phyloP scores from a whole-genome alignment of 495 filamentous ascomycete species.

The Thermochaetoides thermophila region DNA sequence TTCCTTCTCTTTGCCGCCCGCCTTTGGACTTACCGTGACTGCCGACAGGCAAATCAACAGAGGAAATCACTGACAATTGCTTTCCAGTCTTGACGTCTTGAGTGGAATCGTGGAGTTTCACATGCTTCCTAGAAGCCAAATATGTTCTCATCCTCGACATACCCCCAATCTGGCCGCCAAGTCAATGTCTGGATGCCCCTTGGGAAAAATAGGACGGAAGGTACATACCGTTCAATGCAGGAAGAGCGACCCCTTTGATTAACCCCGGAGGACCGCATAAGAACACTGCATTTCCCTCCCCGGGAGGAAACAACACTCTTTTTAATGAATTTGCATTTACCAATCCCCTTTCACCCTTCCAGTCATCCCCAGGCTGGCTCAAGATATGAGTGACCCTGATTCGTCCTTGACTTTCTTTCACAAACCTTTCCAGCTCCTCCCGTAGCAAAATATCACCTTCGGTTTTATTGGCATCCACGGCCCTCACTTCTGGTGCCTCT shows the following conservation, averaged over 20 bases:
- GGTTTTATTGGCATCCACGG: slow-evolving; percentile 46
- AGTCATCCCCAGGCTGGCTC: slow-evolving; percentile 15
- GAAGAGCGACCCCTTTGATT: slow-evolving; percentile 1
- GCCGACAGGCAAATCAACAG: too few relatives aligned
- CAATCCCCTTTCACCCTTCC: slow-evolving; percentile 10
- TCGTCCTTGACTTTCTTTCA: slow-evolving; percentile 22
- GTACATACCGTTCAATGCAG: slow-evolving; percentile 2
- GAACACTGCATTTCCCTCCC: slow-evolving; percentile 3
- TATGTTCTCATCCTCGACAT: slow-evolving; percentile 3
- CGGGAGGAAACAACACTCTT: slow-evolving; percentile 3
- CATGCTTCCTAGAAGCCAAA: slow-evolving; percentile 3
- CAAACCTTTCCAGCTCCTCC: slow-evolving; percentile 33
- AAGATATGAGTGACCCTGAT: slow-evolving; percentile 35
- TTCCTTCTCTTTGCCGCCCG: too few relatives aligned
- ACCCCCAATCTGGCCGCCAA: slow-evolving; percentile 1
- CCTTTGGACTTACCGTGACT: too few relatives aligned
- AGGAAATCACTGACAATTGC: too few relatives aligned
- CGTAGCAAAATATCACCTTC: slow-evolving; percentile 56
- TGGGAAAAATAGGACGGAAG: not conserved
- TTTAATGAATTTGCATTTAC: not conserved
- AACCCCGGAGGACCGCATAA: slow-evolving; percentile 4
- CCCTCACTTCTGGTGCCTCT: slow-evolving; percentile 33
- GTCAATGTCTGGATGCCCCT: not conserved
- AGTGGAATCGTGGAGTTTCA: too few relatives aligned
- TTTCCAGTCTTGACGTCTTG: too few relatives aligned